Conservation (phyloP, 495 filamentous ascomycete species). For the Neohortaea acidophila region DNA sequence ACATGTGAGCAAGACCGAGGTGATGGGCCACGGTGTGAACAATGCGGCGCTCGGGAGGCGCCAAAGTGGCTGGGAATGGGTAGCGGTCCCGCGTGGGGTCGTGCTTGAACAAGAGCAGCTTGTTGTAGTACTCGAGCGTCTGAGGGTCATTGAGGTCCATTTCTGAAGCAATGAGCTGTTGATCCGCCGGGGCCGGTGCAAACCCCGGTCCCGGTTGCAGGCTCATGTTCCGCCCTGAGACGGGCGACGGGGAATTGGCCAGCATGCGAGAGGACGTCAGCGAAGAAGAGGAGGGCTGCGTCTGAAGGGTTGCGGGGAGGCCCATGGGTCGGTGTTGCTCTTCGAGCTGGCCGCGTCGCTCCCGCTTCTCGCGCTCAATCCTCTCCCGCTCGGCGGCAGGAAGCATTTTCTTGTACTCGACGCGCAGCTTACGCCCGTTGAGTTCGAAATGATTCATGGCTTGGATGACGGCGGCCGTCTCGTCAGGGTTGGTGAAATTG, state of each 20-base stretch:
- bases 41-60: slow-evolving; percentile 68
- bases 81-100: slow-evolving; percentile 60
- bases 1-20: slow-evolving; percentile 79
- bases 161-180: slow-evolving; percentile 30
- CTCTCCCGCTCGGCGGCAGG: slow-evolving; percentile 85
- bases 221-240: slow-evolving; percentile 45
- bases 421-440: slow-evolving; percentile 80
- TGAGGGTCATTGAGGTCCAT: slow-evolving; percentile 80
- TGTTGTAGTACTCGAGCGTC: slow-evolving; percentile 73
- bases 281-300: slow-evolving; percentile 71
- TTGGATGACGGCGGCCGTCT: slow-evolving; percentile 81
- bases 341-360: slow-evolving; percentile 88
- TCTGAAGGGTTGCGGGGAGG: slow-evolving; percentile 50
- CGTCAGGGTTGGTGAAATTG: slow-evolving; percentile 91
- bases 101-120: slow-evolving; percentile 78
- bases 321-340: slow-evolving; percentile 79
- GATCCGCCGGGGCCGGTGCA: background rate
- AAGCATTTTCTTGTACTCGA: slow-evolving; percentile 99
- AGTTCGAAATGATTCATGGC: slow-evolving; percentile 88
- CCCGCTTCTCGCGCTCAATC: slow-evolving; percentile 93
- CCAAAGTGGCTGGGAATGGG: slow-evolving; percentile 64
- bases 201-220: slow-evolving; percentile 41
- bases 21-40: slow-evolving; percentile 92
- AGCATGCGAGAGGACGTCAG: slow-evolving; percentile 52
- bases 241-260: slow-evolving; percentile 57